Conservation (phyloP, 345 rosid genomes). For the Orychophragmus violaceus region DNA sequence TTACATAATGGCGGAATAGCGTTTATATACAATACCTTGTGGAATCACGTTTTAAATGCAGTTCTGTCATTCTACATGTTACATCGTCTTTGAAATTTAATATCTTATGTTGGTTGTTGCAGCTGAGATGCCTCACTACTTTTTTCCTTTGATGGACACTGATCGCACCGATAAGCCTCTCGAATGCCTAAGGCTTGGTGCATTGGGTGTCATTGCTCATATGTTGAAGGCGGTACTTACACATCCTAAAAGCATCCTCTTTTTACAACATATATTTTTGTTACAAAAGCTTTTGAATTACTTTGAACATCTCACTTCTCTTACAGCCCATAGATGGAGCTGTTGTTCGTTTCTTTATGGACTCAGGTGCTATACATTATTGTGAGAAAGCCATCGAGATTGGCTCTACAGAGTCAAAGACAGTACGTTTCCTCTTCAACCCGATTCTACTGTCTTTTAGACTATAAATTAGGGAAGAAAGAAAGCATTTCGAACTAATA, state of each 20-base stretch:
- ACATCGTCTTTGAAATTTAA: not conserved
- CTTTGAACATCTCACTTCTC: not conserved
- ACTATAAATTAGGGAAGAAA: not conserved
- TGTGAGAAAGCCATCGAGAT: slow-evolving; percentile 35
- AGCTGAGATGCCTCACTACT: slow-evolving; percentile 43
- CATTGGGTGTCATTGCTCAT: slow-evolving; percentile 54
- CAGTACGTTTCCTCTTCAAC: slow-evolving; percentile 28
- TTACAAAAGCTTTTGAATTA: not conserved
- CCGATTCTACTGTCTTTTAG: not conserved
- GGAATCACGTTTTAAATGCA: too few species aligned
- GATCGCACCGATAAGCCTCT: slow-evolving; percentile 15
- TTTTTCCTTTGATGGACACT: slow-evolving; percentile 40
- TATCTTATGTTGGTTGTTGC: slow-evolving; percentile 19
- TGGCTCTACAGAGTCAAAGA: slow-evolving; percentile 37
- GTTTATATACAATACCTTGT: too few species aligned
- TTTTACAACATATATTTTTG: not conserved
- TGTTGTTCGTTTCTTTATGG: slow-evolving; percentile 32
- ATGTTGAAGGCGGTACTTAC: slow-evolving; percentile 39
- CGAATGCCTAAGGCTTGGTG: slow-evolving; percentile 43
- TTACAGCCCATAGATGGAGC: slow-evolving; percentile 33
- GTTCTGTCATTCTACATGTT: not conserved
- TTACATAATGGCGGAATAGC: too few species aligned
- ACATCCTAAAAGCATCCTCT: not conserved
- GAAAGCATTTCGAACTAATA: not conserved
- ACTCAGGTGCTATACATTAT: slow-evolving; percentile 25